phyloP scores from a whole-genome alignment of 2,329 filamentous ascomycete species.

The Ophiostoma triangulosporum region DNA sequence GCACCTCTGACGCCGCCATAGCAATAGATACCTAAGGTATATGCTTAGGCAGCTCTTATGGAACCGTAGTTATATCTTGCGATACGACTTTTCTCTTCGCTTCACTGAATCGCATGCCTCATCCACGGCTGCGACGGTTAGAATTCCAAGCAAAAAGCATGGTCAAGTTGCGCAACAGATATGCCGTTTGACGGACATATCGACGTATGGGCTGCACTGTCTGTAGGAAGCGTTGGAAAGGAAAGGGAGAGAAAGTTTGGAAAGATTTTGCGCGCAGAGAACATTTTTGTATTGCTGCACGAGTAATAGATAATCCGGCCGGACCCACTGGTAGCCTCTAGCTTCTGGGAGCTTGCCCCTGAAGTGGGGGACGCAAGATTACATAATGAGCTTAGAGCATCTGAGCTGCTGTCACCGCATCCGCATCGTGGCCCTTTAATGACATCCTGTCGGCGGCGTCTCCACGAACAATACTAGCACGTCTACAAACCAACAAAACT shows the following conservation, averaged over 20 bases:
- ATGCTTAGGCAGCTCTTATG: slow-evolving; percentile 46
- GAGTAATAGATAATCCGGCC: neutral
- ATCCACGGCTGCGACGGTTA: slow-evolving; percentile 46
- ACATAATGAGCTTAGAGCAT: neutral
- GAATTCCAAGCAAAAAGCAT: slow-evolving; percentile 55
- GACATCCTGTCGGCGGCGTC: neutral
- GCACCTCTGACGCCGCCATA: slow-evolving; percentile 76
- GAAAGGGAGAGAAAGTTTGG: slow-evolving; percentile 4
- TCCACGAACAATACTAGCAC: neutral
- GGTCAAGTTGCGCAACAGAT: slow-evolving; percentile 33
- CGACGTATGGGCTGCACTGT: slow-evolving; percentile 63
- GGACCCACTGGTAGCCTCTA: neutral
- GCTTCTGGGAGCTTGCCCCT: neutral
- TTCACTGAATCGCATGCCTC: slow-evolving; percentile 44
- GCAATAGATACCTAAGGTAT: slow-evolving; percentile 36
- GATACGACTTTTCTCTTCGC: slow-evolving; percentile 25
- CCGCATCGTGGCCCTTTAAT: slow-evolving; percentile 1
- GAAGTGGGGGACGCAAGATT: neutral
- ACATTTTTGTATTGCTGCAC: neutral
- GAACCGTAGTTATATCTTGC: slow-evolving; percentile 23
- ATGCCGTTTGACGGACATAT: neutral
- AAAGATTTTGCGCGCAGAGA: slow-evolving; percentile 6
- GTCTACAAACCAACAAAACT: neutral
- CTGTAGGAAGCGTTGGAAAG: slow-evolving; percentile 57
- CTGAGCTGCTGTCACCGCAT: slow-evolving; percentile 1